A percentile compares a stretch with the other conserved stretches of the same genome.
Evolutionary conservation across 164 flowering plant genomes (phyloP).

Genomic region (Nelumbo lutea): DNA sequence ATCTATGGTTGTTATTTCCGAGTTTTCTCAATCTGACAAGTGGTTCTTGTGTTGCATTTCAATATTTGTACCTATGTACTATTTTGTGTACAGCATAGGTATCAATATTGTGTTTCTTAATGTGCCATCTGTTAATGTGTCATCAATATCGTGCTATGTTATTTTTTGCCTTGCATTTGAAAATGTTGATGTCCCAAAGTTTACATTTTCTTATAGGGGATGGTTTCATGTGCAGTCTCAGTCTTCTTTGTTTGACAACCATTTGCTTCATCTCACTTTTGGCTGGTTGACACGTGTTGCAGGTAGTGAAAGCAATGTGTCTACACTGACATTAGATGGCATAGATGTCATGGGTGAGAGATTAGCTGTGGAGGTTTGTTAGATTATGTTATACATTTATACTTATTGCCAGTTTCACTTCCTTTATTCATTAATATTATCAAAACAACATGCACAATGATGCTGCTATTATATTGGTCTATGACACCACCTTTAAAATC

Average conservation of each 20-base stretch:
- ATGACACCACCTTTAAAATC: neutral
- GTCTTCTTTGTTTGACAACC: neutral
- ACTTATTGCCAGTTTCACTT: neutral
- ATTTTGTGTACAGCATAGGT: too few relatives aligned
- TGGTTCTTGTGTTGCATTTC: too few relatives aligned
- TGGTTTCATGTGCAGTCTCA: too few relatives aligned
- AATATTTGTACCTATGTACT: too few relatives aligned
- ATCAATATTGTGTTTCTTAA: too few relatives aligned
- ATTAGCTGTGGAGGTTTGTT: slow-evolving; percentile 76
- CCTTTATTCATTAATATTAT: neutral
- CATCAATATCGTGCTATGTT: too few relatives aligned
- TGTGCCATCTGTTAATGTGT: too few relatives aligned
- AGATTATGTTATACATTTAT: neutral
- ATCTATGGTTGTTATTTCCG: too few relatives aligned
- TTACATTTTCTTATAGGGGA: too few relatives aligned
- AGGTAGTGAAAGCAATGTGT: slow-evolving; percentile 85
- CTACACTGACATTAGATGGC: slow-evolving; percentile 73
- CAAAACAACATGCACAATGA: neutral
- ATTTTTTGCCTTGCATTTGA: too few relatives aligned
- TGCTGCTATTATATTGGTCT: neutral
- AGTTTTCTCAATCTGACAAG: too few relatives aligned
- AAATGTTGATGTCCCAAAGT: too few relatives aligned
- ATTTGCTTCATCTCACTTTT: neutral
- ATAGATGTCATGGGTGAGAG: slow-evolving; percentile 98
- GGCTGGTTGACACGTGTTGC: slow-evolving; percentile 19